A percentile compares a stretch with the other conserved stretches of the same genome.
These are phyloP conservation scores for Sequoia sempervirens DNA, from an alignment of 75 land plant species.

Conservation along the genomic window DNA sequence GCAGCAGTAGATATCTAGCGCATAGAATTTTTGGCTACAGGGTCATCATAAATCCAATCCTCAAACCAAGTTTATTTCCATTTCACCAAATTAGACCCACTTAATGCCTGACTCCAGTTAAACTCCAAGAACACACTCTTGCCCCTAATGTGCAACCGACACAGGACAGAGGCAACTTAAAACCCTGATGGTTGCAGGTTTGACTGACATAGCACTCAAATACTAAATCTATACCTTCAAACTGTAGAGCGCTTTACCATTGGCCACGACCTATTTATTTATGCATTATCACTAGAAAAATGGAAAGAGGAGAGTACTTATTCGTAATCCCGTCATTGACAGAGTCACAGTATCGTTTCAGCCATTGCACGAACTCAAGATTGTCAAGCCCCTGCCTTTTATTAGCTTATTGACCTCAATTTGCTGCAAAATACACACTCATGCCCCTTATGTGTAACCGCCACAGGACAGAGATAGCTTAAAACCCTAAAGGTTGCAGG, in stretches of 20 bases:
- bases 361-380: slow-evolving; percentile 91
- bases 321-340: slow-evolving; percentile 42
- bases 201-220: background rate
- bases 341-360: slow-evolving; percentile 81
- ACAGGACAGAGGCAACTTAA: background rate
- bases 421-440: slow-evolving; percentile 32
- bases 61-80: too few relatives aligned
- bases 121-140: too few relatives aligned
- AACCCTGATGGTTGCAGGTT: background rate
- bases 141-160: background rate
- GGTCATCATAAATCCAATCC: too few relatives aligned
- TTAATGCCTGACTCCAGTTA: too few relatives aligned
- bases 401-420: slow-evolving; percentile 79
- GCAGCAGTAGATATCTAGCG: background rate
- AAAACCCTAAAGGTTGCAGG: background rate
- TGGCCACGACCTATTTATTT: background rate
- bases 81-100: background rate
- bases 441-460: background rate
- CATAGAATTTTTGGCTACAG: background rate
- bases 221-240: background rate
- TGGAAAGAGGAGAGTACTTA: slow-evolving; percentile 25
- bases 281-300: background rate
- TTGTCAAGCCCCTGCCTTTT: slow-evolving; percentile 81
- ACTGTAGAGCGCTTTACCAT: background rate
- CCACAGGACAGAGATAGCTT: background rate